These are phyloP conservation scores for Aspergillus haitiensis DNA, from an alignment of 495 filamentous ascomycete genomes.

Conservation along the genomic window DNA sequence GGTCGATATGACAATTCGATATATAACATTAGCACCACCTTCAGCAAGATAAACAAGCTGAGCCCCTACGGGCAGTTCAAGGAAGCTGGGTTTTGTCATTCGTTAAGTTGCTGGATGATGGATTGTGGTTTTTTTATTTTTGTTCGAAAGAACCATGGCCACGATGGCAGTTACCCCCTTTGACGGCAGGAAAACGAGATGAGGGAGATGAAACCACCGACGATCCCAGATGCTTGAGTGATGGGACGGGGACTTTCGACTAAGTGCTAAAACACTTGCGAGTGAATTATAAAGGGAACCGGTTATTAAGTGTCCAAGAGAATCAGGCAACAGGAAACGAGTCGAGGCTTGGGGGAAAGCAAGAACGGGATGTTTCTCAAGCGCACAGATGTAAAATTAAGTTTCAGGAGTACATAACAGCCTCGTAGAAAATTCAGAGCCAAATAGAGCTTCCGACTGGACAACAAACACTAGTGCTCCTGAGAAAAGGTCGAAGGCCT, in stretches of 20 bases:
- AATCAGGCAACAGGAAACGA: constrained; percentile 4
- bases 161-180: constrained; percentile 12
- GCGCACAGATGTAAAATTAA: constrained; percentile 14
- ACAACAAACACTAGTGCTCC: constrained; percentile 12
- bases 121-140: constrained; percentile 11
- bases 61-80: constrained; percentile 44
- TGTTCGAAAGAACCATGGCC: constrained; percentile 28
- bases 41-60: constrained; percentile 59
- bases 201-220: neutral
- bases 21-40: constrained; percentile 73
- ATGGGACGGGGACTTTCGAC: neutral
- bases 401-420: constrained; percentile 2
- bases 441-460: constrained; percentile 9
- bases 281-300: neutral
- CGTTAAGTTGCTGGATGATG: constrained; percentile 21
- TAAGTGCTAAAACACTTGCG: neutral
- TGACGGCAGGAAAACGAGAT: neutral
- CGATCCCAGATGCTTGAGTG: constrained; percentile 9
- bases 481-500: constrained; percentile 4
- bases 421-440: constrained; percentile 12
- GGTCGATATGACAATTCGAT: constrained; percentile 49
- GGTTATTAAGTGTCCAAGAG: constrained; percentile 7
- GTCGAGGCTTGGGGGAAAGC: constrained; percentile 11
- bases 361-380: constrained; percentile 5
- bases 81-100: constrained; percentile 42